Evolutionary conservation across 2,329 filamentous ascomycete genomes (phyloP).

Genomic region (Aspergillus thermomutatus): DNA sequence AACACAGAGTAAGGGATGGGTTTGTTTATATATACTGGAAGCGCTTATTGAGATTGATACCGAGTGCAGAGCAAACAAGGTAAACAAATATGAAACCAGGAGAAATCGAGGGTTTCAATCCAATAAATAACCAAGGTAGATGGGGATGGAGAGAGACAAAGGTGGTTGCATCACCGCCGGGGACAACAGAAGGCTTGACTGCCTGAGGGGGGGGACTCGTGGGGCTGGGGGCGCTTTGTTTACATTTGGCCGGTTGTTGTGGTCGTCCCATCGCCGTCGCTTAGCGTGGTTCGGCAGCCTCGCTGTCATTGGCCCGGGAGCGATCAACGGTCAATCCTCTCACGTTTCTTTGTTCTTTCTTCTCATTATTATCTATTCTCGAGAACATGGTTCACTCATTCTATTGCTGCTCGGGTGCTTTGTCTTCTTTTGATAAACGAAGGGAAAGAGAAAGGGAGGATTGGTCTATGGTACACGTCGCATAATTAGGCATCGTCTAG

Average conservation of each 20-base stretch:
- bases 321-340: background rate
- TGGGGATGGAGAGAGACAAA: slow-evolving; percentile 8
- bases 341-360: background rate
- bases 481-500: slow-evolving; percentile 7
- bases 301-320: background rate
- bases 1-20: slow-evolving; percentile 6
- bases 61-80: background rate
- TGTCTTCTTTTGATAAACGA: background rate
- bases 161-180: slow-evolving; percentile 1
- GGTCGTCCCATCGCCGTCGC: background rate
- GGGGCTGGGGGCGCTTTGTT: slow-evolving; percentile 20
- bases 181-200: slow-evolving; percentile 6
- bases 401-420: background rate
- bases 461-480: background rate
- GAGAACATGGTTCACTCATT: background rate
- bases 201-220: background rate
- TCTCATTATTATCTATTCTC: background rate
- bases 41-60: background rate
- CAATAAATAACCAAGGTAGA: background rate
- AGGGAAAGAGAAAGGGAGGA: background rate
- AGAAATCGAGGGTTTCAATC: slow-evolving; percentile 10
- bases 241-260: slow-evolving; percentile 13
- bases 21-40: background rate
- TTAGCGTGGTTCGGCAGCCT: background rate
- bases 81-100: background rate